Evolutionary conservation across 805 yeast species (phyloP), one percentile per base, ranked within the genome.

Genomic region (Pichia deserticola): DNA sequence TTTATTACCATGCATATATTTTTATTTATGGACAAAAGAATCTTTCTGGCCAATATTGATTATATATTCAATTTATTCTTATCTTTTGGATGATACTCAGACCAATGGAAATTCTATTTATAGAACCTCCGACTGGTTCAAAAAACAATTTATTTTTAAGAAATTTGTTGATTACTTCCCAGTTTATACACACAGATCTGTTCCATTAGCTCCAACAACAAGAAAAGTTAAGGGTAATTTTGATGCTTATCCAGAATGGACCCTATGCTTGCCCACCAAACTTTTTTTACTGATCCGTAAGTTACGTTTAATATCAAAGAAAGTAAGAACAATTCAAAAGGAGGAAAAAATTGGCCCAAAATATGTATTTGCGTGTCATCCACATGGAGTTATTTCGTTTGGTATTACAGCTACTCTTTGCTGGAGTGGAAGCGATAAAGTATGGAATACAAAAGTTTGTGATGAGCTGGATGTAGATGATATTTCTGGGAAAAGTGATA

Each of bases 311-410:
- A 47, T 49, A 11, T 36, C 35, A 11, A 42, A 45, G 28, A 25
- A 42, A 8, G 20, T 35, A 10, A 49, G 54, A 44, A 43, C 10
- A 25, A 34, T 52, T 9, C 29, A 29, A 9, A 64, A 64, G 45
- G 58, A 60, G 40, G 66, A 72, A 1, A 60, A 74, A 44, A 67
- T 79, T 4, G 92, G 89, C 0, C 90, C 88, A 3, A 70, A 84
- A 36, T 92, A 93, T 65, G 79, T 92, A 2, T 92, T 92, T 67
- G 95, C 97, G 0, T 84, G 88, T 60, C 97, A 90, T 65, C 99
- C 99, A 0, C 99, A 93, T 65, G 99, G 99, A 0, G 90, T 92
- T 13, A 89, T 90, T 11, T 86, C 96, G 1, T 75, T 90, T 77
- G 97, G 97, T 3, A 90, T 84, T 1, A 82, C 90, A 63, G 96